Conservation (phyloP, 495 filamentous ascomycete genomes). For the Daldinia decipiens region DNA sequence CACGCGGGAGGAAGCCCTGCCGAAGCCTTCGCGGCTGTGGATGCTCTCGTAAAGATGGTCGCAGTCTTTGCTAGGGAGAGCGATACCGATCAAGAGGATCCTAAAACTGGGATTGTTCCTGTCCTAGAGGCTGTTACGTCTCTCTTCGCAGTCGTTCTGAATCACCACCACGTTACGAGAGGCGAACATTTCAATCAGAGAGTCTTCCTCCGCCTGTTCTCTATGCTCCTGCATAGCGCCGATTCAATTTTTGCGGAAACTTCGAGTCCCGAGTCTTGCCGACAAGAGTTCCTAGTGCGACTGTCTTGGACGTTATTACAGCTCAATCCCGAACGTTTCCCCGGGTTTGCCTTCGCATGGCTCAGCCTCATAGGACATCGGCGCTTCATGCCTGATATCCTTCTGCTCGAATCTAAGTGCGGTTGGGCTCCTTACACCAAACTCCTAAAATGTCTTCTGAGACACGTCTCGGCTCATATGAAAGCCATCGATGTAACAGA, state of each 20-base stretch:
- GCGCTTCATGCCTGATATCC: slow-evolving; percentile 82
- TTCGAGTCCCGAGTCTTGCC: slow-evolving; percentile 41
- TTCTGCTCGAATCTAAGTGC: slow-evolving; percentile 72
- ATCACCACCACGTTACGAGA: slow-evolving; percentile 82
- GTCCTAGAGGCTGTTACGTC: slow-evolving; percentile 80
- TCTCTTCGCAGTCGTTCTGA: slow-evolving; percentile 80
- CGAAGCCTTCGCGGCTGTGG: slow-evolving; percentile 78
- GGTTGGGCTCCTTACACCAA: slow-evolving; percentile 82
- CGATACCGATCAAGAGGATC: slow-evolving; percentile 30
- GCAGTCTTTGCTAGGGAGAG: slow-evolving; percentile 73
- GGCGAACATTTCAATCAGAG: slow-evolving; percentile 86
- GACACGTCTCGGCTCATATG: slow-evolving; percentile 80
- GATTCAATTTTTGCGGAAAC: slow-evolving; percentile 55
- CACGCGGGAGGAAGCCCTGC: slow-evolving; percentile 69
- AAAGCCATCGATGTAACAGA: slow-evolving; percentile 75
- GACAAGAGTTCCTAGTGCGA: slow-evolving; percentile 74
- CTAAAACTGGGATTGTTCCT: slow-evolving; percentile 34
- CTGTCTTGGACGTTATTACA: slow-evolving; percentile 79
- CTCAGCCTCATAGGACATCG: slow-evolving; percentile 82
- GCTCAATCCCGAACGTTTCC: slow-evolving; percentile 78
- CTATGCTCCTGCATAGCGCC: slow-evolving; percentile 78
- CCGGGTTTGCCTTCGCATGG: slow-evolving; percentile 88
- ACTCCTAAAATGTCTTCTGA: slow-evolving; percentile 77
- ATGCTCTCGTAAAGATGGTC: slow-evolving; percentile 89
- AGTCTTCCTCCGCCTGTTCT: slow-evolving; percentile 92